Conservation (phyloP, 1,284 basidiomycete species). For the Kalmanozyma brasiliensis region DNA sequence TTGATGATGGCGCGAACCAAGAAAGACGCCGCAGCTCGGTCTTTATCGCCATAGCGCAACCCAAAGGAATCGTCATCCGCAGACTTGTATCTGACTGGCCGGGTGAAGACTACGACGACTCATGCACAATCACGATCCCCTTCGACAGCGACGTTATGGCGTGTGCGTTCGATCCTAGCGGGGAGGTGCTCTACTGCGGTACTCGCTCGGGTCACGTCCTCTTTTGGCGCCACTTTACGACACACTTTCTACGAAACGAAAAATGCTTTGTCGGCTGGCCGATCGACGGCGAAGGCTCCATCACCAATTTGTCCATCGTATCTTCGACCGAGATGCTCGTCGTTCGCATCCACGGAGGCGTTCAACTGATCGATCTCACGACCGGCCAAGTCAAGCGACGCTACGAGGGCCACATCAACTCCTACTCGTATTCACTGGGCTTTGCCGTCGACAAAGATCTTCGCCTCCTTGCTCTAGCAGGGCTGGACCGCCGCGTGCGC, state of each 20-base stretch:
- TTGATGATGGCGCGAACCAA: too few species aligned
- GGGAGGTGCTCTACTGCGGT: slow-evolving; percentile 17
- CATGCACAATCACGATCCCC: neutral
- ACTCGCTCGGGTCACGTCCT: slow-evolving; percentile 18
- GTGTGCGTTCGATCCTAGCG: slow-evolving; percentile 1
- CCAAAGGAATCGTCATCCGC: neutral
- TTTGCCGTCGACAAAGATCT: slow-evolving; percentile 16
- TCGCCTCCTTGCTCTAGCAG: slow-evolving; percentile 28
- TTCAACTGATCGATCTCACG: slow-evolving; percentile 14
- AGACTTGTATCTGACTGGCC: neutral
- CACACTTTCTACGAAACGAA: neutral
- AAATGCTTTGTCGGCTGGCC: neutral
- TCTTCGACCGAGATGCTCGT: slow-evolving; percentile 13
- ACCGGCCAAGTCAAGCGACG: slow-evolving; percentile 1
- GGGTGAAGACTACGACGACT: neutral
- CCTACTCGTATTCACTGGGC: slow-evolving; percentile 24
- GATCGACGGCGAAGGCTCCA: slow-evolving; percentile 9
- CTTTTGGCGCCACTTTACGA: neutral
- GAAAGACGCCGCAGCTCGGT: too few species aligned
- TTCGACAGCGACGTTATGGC: slow-evolving; percentile 25
- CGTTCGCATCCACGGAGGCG: slow-evolving; percentile 23
- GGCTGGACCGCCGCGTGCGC: slow-evolving; percentile 25
- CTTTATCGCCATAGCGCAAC: too few species aligned
- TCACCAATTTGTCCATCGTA: slow-evolving; percentile 19
- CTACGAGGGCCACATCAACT: slow-evolving; percentile 35